phyloP scores from a whole-genome alignment of 768 basidiomycete species.

The Pleurotus djamor region DNA sequence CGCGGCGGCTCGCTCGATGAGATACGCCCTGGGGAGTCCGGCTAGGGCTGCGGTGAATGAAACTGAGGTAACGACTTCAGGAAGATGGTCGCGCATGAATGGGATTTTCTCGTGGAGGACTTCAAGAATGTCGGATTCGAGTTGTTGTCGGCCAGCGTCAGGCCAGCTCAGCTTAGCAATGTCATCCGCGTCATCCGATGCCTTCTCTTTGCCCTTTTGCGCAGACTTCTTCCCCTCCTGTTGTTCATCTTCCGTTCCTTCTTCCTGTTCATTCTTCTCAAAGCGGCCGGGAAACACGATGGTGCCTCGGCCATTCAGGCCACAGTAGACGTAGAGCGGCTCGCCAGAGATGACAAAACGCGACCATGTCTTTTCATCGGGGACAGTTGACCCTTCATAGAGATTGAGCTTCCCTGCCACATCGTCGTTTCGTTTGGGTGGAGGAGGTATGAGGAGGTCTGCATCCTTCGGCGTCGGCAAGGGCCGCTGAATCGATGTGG shows the following conservation, averaged over 20 bases:
- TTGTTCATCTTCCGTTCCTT: neutral
- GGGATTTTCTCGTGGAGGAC: conserved; percentile 8
- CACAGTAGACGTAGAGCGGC: conserved; percentile 9
- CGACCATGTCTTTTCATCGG: neutral
- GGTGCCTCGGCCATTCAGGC: conserved; percentile 16
- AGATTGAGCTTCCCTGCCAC: neutral
- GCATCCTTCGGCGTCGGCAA: neutral
- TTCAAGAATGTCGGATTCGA: conserved; percentile 9
- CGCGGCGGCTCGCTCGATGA: neutral
- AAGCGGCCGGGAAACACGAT: conserved; percentile 10
- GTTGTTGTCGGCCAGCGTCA: neutral
- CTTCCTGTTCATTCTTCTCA: neutral
- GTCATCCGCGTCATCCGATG: neutral
- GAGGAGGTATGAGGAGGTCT: neutral
- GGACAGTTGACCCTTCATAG: neutral
- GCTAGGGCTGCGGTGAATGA: conserved; percentile 5
- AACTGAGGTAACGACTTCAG: conserved; percentile 5
- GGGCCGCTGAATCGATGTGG: neutral
- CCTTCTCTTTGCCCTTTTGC: neutral
- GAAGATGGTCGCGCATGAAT: conserved; percentile 11
- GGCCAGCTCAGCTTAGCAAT: conserved; percentile 12
- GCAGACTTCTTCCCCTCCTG: neutral
- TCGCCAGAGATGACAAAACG: neutral
- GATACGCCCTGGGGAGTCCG: conserved; percentile 8
- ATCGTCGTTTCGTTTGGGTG: neutral